phyloP scores from a whole-genome alignment of 2,329 filamentous ascomycete genomes.

The Fusarium lateritium region DNA sequence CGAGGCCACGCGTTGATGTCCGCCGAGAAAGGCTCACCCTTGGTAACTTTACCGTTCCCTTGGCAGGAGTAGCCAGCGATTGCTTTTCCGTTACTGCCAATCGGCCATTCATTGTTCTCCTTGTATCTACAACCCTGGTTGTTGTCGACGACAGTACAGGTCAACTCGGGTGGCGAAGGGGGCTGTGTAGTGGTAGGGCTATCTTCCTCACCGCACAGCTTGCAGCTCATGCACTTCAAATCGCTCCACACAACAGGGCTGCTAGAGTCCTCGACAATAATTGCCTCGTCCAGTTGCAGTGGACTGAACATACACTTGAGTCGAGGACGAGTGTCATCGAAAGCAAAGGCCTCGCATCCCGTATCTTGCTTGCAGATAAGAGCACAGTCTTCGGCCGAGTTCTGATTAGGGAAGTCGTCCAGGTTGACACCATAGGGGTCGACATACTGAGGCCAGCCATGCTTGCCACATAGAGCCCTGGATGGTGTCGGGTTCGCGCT shows the following conservation, averaged over 20 bases:
- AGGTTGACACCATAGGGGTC: constrained; percentile 15
- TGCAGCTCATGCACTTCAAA: constrained; percentile 28
- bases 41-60: constrained; percentile 12
- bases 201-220: constrained; percentile 11
- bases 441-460: constrained; percentile 6
- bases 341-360: constrained; percentile 31
- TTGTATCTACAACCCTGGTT: constrained; percentile 16
- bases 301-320: constrained; percentile 23
- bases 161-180: constrained; percentile 22
- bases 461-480: constrained; percentile 24
- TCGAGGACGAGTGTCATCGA: constrained; percentile 1
- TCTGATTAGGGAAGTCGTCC: constrained; percentile 8
- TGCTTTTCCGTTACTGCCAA: constrained; percentile 24
- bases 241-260: constrained; percentile 22
- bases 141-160: constrained; percentile 1
- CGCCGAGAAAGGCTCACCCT: constrained; percentile 18
- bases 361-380: constrained; percentile 30
- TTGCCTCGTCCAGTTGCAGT: constrained; percentile 9
- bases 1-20: constrained; percentile 13
- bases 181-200: constrained; percentile 1
- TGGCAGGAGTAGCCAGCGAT: constrained; percentile 20
- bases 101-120: constrained; percentile 18
- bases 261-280: background rate
- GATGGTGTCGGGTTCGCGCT: background rate
- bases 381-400: constrained; percentile 34